Percentiles rank a stretch among this genome's conserved stretches.
Evolutionary conservation across 768 basidiomycete species (phyloP).

Genomic region (Trichaptum fuscoviolaceum): DNA sequence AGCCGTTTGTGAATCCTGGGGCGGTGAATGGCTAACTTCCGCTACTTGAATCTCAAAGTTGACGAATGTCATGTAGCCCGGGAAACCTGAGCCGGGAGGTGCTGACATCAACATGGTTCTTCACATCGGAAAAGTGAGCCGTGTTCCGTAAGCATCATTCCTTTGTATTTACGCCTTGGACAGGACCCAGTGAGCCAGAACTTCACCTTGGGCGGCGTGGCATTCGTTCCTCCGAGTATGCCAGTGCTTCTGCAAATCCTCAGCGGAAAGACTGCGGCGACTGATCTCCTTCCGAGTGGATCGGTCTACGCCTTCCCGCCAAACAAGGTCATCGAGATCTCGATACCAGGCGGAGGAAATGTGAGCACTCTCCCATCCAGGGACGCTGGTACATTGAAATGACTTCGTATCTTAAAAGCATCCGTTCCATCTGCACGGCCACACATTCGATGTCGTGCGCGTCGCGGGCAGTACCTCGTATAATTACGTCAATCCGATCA

Average conservation of each 20-base stretch:
- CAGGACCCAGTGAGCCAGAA: slow-evolving; percentile 3
- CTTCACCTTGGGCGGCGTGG: slow-evolving; percentile 25
- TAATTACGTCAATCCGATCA: slow-evolving; percentile 34
- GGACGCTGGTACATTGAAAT: background rate
- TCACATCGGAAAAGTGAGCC: background rate
- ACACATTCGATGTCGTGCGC: slow-evolving; percentile 34
- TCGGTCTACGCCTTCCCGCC: slow-evolving; percentile 41
- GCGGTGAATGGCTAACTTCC: background rate
- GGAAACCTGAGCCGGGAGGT: background rate
- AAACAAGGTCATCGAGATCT: slow-evolving; percentile 43
- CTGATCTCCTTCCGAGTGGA: slow-evolving; percentile 44
- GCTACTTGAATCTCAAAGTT: background rate
- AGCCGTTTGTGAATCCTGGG: slow-evolving; percentile 2
- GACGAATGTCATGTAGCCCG: background rate
- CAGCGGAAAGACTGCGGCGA: slow-evolving; percentile 43
- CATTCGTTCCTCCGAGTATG: slow-evolving; percentile 35
- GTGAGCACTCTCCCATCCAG: slow-evolving; percentile 17
- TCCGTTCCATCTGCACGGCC: slow-evolving; percentile 39
- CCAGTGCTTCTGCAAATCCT: slow-evolving; percentile 57
- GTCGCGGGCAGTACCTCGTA: slow-evolving; percentile 24
- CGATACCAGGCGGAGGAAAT: slow-evolving; percentile 39
- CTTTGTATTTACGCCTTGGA: background rate
- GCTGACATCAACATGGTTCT: slow-evolving; percentile 1
- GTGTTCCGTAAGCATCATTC: too few relatives aligned
- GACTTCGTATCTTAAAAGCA: slow-evolving; percentile 19